Base-by-base conservation (phyloP, 78 protist species). In the Monosiga brevicollis region DNA sequence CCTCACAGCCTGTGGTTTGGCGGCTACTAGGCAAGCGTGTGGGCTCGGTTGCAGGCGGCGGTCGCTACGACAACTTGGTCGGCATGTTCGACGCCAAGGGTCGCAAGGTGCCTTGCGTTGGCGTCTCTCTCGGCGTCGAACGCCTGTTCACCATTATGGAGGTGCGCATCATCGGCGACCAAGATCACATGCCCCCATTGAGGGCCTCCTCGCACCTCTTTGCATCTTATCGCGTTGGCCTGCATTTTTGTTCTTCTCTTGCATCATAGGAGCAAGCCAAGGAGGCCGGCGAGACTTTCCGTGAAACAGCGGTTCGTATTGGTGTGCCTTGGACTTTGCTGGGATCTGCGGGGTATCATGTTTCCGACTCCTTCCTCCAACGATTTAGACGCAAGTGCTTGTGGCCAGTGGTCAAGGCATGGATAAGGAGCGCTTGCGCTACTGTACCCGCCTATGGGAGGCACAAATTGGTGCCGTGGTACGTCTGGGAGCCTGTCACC, bases 1-100 rank as follows among this genome's bases (percentile, higher is more conserved):
- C 9, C 15, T 9, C 62, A 15, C 15, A 20, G 9, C 62, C 15
- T 15, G 32, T 49, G 62, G 62, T 9, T 20, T 15, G 62, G 9
- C 62, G 62, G 9, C 32, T 49, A 20, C 62, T 20, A 15, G 9
- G 62, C 32, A 49, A 49, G 15, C 32, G 62, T 20, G 87, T 88
- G 9, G 98, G 97, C 62, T 88, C 94, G 29, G 90, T 96, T 42
- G 92, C 95, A 22, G 98, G 93, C 1, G 98, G 98, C 36, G 98
- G 98, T 40, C 90, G 98, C 54, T 96, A 96, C 87, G 98, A 96
- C 88, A 55, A 84, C 84, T 89, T 96, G 39, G 92, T 96, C 22
- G 94, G 96, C 38, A 92, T 91, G 93, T 96, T 93, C 72, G 85
- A 78, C 34, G 73, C 72, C 24, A 41, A 37, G 42, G 82, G 81